Evolutionary conservation across 2,329 filamentous ascomycete genomes (phyloP).

Genomic region (Decorospora gaudefroyi): DNA sequence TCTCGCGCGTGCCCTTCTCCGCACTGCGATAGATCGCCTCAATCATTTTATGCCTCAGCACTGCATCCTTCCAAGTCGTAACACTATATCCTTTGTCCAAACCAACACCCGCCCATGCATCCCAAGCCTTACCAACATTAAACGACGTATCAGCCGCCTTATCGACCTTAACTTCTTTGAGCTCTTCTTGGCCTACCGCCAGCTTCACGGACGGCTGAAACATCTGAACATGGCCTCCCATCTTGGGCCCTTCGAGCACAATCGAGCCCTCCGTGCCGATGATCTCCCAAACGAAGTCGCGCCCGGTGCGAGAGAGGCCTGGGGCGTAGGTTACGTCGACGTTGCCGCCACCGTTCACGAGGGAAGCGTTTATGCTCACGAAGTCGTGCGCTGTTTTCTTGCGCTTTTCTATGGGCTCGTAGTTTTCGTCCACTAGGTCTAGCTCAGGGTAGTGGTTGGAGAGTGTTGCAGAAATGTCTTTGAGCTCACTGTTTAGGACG

Average conservation of each 20-base stretch:
- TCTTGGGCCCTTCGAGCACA: conserved; percentile 31
- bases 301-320: conserved; percentile 25
- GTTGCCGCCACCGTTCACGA: conserved; percentile 31
- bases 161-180: conserved; percentile 55
- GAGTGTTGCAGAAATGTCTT: conserved; percentile 33
- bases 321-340: conserved; percentile 33
- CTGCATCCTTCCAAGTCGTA: conserved; percentile 42
- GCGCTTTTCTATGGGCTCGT: conserved; percentile 22
- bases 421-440: conserved; percentile 24
- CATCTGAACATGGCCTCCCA: conserved; percentile 47
- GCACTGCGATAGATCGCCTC: conserved; percentile 45
- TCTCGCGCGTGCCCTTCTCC: conserved; percentile 35
- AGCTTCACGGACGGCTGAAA: conserved; percentile 48
- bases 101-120: conserved; percentile 55
- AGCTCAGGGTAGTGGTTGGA: conserved; percentile 29
- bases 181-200: conserved; percentile 41
- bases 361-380: conserved; percentile 28
- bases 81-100: conserved; percentile 31
- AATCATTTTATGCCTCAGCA: conserved; percentile 45
- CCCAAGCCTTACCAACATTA: conserved; percentile 62
- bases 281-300: conserved; percentile 47
- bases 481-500: conserved; percentile 35
- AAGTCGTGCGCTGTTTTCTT: conserved; percentile 39
- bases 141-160: conserved; percentile 54
- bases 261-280: conserved; percentile 46